Evolutionary conservation across 1,139 yeast genomes (phyloP), one percentile per base, ranked within the genome.

Genomic region (Pichia sp.): DNA sequence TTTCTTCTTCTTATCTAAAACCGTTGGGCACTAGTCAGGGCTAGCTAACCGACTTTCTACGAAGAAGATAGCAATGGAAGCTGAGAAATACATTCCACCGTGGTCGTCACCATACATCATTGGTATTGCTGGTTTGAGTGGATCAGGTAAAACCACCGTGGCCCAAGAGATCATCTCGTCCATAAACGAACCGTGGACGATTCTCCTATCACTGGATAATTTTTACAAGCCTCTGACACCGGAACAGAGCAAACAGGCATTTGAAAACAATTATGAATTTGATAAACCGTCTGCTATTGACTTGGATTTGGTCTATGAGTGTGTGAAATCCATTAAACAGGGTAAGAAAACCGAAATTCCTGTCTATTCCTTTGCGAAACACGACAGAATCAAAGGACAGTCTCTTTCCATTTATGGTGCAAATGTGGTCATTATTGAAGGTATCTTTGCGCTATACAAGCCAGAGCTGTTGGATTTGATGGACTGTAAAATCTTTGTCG

Each of bases 51-150:
- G 23, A 16, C 23, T 16, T 16, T 16, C 23, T 16, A 16, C 23
- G 23, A 16, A 16, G 23, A 16, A 16, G 23, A 16, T 8, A 31
- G 7, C 33, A 31, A 31, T 31, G 33, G 33, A 31, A 8, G 33
- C 10, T 7, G 33, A 31, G 33, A 31, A 31, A 31, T 31, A 85
- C 58, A 75, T 77, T 16, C 97, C 97, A 3, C 97, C 97, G 28
- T 92, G 97, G 97, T 81, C 87, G 2, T 88, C 87, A 49, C 97
- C 97, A 0, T 92, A 88, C 59, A 81, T 92, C 43, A 90, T 92
- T 51, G 98, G 97, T 5, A 78, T 92, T 26, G 97, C 97, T 0
- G 98, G 98, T 1, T 80, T 85, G 46, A 84, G 95, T 27, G 98
- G 97, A 1, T 85, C 95, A 0, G 98, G 98, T 3, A 92, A 92